A percentile compares a stretch with the other conserved stretches of the same genome.
Conservation (phyloP, 495 filamentous ascomycete species). For the Corynascus novoguineensis region DNA sequence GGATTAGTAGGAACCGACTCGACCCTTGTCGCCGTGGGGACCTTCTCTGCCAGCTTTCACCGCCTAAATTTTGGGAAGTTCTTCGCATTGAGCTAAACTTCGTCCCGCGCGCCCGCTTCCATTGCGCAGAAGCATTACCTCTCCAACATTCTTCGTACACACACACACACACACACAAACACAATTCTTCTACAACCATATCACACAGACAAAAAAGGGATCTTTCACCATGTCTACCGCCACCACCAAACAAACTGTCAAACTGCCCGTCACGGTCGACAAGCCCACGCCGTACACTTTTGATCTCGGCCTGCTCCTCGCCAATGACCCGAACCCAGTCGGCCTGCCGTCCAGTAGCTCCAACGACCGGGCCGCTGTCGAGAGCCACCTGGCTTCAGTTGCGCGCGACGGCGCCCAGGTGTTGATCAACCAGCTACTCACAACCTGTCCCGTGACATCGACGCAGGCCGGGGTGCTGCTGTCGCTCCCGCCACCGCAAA, state of each 20-base stretch:
- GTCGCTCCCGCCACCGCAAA: slow-evolving; percentile 62
- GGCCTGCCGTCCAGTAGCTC: slow-evolving; percentile 24
- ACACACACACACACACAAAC: slow-evolving; percentile 2
- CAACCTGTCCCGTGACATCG: slow-evolving; percentile 67
- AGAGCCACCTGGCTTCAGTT: slow-evolving; percentile 55
- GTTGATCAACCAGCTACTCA: slow-evolving; percentile 75
- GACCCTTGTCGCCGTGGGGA: too few species aligned
- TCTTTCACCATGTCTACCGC: slow-evolving; percentile 33
- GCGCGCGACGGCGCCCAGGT: slow-evolving; percentile 84
- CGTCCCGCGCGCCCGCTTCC: not conserved
- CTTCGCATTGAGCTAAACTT: slow-evolving; percentile 2
- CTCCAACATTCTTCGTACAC: too few species aligned
- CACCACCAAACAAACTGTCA: slow-evolving; percentile 26
- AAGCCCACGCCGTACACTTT: slow-evolving; percentile 88
- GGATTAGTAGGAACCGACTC: too few species aligned
- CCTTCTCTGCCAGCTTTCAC: slow-evolving; percentile 21
- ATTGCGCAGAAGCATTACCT: not conserved
- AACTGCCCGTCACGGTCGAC: slow-evolving; percentile 58
- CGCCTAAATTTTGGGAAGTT: slow-evolving; percentile 31
- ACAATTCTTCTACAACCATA: not conserved
- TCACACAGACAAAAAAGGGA: not conserved
- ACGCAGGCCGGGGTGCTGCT: slow-evolving; percentile 67
- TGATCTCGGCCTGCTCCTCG: slow-evolving; percentile 81
- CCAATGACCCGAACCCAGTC: slow-evolving; percentile 76
- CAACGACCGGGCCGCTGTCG: slow-evolving; percentile 41